phyloP scores from a whole-genome alignment of 495 filamentous ascomycete genomes.

The Podospora australis region DNA sequence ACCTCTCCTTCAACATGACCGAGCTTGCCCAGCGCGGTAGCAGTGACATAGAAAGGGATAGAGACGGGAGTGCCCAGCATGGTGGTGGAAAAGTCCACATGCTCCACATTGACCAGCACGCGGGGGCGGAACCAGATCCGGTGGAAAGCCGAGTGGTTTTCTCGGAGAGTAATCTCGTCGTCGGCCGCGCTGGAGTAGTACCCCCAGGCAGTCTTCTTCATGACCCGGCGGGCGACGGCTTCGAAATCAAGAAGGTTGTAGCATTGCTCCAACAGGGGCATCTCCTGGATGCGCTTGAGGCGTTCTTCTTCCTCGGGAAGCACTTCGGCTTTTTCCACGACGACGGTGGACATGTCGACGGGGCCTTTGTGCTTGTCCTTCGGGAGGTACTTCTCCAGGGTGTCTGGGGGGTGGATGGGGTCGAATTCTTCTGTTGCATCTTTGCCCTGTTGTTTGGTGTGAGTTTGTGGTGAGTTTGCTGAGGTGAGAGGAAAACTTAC shows the following conservation, averaged over 20 bases:
- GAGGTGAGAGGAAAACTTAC: conserved; percentile 7
- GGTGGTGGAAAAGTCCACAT: conserved; percentile 75
- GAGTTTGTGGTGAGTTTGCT: background rate
- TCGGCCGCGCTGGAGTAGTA: conserved; percentile 96
- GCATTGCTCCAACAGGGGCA: conserved; percentile 81
- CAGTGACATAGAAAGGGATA: conserved; percentile 88
- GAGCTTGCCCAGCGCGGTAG: conserved; percentile 86
- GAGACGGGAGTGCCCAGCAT: conserved; percentile 83
- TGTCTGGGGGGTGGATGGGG: conserved; percentile 73
- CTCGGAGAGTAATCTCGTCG: conserved; percentile 95
- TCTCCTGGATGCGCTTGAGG: conserved; percentile 64
- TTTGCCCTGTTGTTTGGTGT: conserved; percentile 46
- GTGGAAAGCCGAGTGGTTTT: conserved; percentile 94
- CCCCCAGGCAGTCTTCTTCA: conserved; percentile 94
- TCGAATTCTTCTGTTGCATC: conserved; percentile 83
- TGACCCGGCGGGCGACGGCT: conserved; percentile 74
- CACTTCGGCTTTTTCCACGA: conserved; percentile 58
- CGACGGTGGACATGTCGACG: conserved; percentile 84
- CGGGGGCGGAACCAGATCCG: conserved; percentile 95
- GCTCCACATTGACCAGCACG: conserved; percentile 77
- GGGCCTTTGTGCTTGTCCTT: conserved; percentile 81
- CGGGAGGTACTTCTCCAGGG: conserved; percentile 74
- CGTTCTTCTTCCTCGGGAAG: conserved; percentile 75
- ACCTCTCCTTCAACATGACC: conserved; percentile 87
- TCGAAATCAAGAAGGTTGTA: conserved; percentile 96